phyloP scores from a whole-genome alignment of 352 stramenopile genomes.

The Phytophthora constricta region DNA sequence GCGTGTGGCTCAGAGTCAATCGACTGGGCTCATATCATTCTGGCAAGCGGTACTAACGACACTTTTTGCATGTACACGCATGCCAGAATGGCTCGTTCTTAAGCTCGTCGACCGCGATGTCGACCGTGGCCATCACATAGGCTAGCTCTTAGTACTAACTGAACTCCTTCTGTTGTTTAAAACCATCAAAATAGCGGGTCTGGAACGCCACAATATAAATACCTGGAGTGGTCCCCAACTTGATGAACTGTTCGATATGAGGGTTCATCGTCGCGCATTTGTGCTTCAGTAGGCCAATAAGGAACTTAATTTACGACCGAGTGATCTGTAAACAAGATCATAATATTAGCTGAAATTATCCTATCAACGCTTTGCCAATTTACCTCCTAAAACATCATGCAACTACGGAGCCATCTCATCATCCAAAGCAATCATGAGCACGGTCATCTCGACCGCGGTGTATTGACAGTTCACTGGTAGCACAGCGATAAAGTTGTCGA shows the following conservation, averaged over 20 bases:
- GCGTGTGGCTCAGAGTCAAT: not conserved
- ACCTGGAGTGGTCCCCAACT: not conserved
- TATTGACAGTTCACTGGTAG: constrained; percentile 1
- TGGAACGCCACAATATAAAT: not conserved
- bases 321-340: constrained; percentile 1
- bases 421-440: constrained; percentile 5
- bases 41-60: not conserved
- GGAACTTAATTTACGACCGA: not conserved
- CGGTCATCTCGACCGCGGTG: not conserved
- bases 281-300: not conserved
- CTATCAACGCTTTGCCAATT: not conserved
- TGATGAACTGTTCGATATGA: not conserved
- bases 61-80: not conserved
- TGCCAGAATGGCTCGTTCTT: not conserved
- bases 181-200: not conserved
- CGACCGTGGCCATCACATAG: not conserved
- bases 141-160: not conserved
- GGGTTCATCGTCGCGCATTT: not conserved
- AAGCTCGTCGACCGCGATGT: not conserved
- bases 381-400: constrained; percentile 2
- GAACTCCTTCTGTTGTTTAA: not conserved
- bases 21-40: not conserved
- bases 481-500: constrained; percentile 1
- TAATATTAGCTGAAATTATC: not conserved
- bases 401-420: constrained; percentile 1